phyloP scores from a whole-genome alignment of 225 moss, liverwort and hornwort genomes.

The Asterella californica region DNA sequence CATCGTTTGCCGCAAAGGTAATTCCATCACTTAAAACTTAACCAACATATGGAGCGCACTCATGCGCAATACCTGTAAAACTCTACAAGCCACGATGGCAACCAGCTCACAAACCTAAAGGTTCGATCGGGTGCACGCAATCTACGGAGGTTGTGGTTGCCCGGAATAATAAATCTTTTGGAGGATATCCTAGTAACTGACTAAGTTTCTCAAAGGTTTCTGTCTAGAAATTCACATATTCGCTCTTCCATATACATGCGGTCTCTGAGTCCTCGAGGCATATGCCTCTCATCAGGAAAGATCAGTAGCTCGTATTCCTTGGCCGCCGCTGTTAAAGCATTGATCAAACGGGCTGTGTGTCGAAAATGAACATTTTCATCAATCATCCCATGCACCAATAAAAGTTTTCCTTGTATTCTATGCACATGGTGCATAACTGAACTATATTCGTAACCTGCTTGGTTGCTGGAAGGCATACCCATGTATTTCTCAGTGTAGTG shows the following conservation, averaged over 20 bases:
- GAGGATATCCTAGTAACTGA: neutral
- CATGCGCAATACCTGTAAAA: slow-evolving; percentile 10
- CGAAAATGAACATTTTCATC: slow-evolving; percentile 99
- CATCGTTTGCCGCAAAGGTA: slow-evolving; percentile 10
- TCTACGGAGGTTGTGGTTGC: neutral
- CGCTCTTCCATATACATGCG: slow-evolving; percentile 99
- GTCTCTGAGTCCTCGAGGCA: slow-evolving; percentile 98
- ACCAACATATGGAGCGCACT: slow-evolving; percentile 12
- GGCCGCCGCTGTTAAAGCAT: slow-evolving; percentile 94
- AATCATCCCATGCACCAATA: slow-evolving; percentile 99
- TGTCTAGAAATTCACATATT: slow-evolving; percentile 98
- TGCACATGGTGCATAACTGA: slow-evolving; percentile 99
- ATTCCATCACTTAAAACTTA: slow-evolving; percentile 5
- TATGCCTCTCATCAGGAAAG: slow-evolving; percentile 98
- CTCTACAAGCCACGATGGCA: slow-evolving; percentile 17
- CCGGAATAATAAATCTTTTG: neutral
- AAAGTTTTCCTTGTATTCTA: slow-evolving; percentile 88
- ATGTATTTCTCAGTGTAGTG: slow-evolving; percentile 99
- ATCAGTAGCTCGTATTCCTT: slow-evolving; percentile 97
- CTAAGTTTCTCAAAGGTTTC: slow-evolving; percentile 63
- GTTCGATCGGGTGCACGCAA: neutral
- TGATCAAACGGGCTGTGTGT: slow-evolving; percentile 96
- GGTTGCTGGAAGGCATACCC: slow-evolving; percentile 90
- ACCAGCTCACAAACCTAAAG: slow-evolving; percentile 6
- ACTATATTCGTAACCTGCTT: slow-evolving; percentile 85